Evolutionary conservation across 2,329 filamentous ascomycete species (phyloP).

Genomic region (Fusarium algeriense): DNA sequence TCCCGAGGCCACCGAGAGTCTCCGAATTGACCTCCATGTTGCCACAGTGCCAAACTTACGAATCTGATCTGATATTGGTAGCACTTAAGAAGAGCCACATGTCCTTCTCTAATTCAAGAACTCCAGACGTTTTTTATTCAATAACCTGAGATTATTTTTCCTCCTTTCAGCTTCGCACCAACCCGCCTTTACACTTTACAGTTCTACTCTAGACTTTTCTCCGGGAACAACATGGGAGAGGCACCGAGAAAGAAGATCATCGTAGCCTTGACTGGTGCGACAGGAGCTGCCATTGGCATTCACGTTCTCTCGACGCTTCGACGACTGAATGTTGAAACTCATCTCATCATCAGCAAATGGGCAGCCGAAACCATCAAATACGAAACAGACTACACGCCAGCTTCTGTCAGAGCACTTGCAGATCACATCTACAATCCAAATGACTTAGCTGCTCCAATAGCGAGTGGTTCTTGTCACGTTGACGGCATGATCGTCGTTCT

Average conservation of each 20-base stretch:
- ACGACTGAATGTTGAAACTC: conserved; percentile 59
- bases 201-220: too few relatives aligned
- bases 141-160: too few relatives aligned
- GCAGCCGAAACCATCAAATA: conserved; percentile 61
- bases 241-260: conserved; percentile 55
- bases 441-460: conserved; percentile 56
- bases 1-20: too few relatives aligned
- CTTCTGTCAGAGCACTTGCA: conserved; percentile 54
- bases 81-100: too few relatives aligned
- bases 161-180: too few relatives aligned
- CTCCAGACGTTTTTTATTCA: too few relatives aligned
- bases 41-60: too few relatives aligned
- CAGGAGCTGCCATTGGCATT: conserved; percentile 59
- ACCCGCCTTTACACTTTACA: too few relatives aligned
- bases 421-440: conserved; percentile 54
- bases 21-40: too few relatives aligned
- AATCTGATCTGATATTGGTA: too few relatives aligned
- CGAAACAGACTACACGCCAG: conserved; percentile 56
- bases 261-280: conserved; percentile 64
- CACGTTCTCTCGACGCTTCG: conserved; percentile 57
- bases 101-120: too few relatives aligned
- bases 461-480: conserved; percentile 13
- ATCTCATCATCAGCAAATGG: conserved; percentile 63
- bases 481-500: conserved; percentile 28
- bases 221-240: too few relatives aligned